Conservation (phyloP, 257 asterid genomes). For the Nicotiana paniculata region DNA sequence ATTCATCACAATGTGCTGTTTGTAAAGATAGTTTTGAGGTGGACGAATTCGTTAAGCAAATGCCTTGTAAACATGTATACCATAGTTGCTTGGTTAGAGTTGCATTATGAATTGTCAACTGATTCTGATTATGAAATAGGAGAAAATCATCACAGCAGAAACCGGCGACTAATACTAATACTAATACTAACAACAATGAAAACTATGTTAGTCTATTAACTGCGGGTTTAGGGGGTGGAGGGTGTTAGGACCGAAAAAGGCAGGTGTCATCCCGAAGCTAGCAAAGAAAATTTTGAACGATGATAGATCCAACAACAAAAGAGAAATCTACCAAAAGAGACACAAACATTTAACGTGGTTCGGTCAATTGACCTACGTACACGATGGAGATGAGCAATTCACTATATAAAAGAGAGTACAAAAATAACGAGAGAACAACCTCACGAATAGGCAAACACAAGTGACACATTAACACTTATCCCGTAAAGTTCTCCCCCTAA, state of each 20-base stretch:
- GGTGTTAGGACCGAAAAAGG: background rate
- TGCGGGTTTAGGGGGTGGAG: background rate
- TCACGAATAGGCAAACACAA: too few species aligned
- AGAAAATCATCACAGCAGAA: background rate
- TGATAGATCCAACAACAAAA: too few species aligned
- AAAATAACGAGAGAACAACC: too few species aligned
- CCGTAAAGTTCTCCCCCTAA: too few species aligned
- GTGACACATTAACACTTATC: too few species aligned
- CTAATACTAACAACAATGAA: background rate
- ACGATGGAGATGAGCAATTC: too few species aligned
- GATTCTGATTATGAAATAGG: background rate
- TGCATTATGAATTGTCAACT: conserved; percentile 14
- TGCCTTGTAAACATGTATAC: conserved; percentile 39
- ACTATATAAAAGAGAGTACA: too few species aligned
- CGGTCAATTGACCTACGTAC: too few species aligned
- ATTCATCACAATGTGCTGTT: conserved; percentile 37
- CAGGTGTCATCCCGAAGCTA: too few species aligned
- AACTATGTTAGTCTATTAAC: background rate
- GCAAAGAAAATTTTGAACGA: too few species aligned
- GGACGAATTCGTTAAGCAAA: conserved; percentile 27
- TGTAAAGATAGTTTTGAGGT: conserved; percentile 33
- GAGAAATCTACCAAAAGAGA: too few species aligned
- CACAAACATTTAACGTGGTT: too few species aligned
- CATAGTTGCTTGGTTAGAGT: conserved; percentile 44
- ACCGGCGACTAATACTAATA: background rate